Percentiles rank a stretch among this genome's conserved stretches.
phyloP scores from a whole-genome alignment of 169 alveolate genomes.

The Eimeria sp. region DNA sequence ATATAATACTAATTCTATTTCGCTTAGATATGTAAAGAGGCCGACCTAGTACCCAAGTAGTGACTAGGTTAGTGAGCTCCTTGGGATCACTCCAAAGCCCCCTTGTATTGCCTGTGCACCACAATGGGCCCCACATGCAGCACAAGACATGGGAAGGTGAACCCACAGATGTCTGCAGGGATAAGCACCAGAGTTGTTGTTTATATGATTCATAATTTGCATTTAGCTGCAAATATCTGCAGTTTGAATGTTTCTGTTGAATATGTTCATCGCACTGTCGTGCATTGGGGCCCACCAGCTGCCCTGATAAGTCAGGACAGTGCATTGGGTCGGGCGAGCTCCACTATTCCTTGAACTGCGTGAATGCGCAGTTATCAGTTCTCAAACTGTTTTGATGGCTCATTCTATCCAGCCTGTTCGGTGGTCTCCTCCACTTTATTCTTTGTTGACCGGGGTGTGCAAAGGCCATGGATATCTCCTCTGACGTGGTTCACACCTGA shows the following conservation, averaged over 20 bases:
- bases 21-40: too few relatives aligned
- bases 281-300: background rate
- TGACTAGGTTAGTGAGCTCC: too few relatives aligned
- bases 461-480: background rate
- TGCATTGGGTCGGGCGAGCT: too few relatives aligned
- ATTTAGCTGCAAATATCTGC: background rate
- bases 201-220: background rate
- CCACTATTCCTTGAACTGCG: background rate
- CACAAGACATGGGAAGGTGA: background rate
- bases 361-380: background rate
- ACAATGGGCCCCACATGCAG: conserved; percentile 14
- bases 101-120: background rate
- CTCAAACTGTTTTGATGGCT: background rate
- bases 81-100: background rate
- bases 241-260: background rate
- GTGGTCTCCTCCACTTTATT: too few relatives aligned
- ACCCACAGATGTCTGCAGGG: background rate
- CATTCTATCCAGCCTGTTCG: background rate
- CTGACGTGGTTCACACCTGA: background rate
- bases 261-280: background rate
- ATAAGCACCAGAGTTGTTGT: background rate
- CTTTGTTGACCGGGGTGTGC: too few relatives aligned
- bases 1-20: too few relatives aligned
- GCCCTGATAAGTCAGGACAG: background rate
- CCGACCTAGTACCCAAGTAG: too few relatives aligned